A percentile compares a stretch with the other conserved stretches of the same genome.
Conservation (phyloP, 257 asterid genomes). For the Nemophila menziesii region DNA sequence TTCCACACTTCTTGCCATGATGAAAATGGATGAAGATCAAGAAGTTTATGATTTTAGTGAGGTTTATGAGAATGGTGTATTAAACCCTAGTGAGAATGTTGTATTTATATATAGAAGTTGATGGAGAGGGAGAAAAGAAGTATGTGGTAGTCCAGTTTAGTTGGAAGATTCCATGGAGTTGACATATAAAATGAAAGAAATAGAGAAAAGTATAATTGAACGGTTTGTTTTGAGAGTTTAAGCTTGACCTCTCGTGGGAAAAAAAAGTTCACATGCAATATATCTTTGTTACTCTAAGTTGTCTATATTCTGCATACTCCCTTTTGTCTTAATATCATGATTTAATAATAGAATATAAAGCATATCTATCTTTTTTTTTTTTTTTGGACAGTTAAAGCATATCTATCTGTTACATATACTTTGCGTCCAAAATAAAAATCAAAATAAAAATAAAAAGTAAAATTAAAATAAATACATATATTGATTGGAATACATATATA, state of each 20-base stretch:
- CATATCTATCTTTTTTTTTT: no score
- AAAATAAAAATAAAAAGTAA: no score
- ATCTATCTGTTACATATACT: no score
- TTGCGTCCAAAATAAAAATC: no score
- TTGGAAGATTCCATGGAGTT: slow-evolving; percentile 14
- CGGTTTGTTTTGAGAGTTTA: slow-evolving; percentile 11
- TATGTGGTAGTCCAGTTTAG: slow-evolving; percentile 9
- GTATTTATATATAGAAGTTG: slow-evolving; percentile 4
- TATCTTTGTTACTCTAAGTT: slow-evolving; percentile 5
- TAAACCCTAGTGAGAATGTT: background rate
- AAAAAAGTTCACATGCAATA: slow-evolving; percentile 14
- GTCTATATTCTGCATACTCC: slow-evolving; percentile 19
- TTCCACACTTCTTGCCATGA: slow-evolving; percentile 2
- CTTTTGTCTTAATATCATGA: slow-evolving; percentile 1
- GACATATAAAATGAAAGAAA: background rate
- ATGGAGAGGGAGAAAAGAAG: slow-evolving; percentile 6
- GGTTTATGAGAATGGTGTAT: slow-evolving; percentile 1
- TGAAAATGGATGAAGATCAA: background rate
- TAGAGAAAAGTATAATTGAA: slow-evolving; percentile 13
- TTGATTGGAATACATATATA: no score
- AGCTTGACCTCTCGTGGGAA: slow-evolving; percentile 5
- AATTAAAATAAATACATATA: no score
- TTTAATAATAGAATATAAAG: no score
- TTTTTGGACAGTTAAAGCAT: no score
- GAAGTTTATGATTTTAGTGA: background rate